Conservation (phyloP, 2,329 filamentous ascomycete species). For the Aspergillus sp. region DNA sequence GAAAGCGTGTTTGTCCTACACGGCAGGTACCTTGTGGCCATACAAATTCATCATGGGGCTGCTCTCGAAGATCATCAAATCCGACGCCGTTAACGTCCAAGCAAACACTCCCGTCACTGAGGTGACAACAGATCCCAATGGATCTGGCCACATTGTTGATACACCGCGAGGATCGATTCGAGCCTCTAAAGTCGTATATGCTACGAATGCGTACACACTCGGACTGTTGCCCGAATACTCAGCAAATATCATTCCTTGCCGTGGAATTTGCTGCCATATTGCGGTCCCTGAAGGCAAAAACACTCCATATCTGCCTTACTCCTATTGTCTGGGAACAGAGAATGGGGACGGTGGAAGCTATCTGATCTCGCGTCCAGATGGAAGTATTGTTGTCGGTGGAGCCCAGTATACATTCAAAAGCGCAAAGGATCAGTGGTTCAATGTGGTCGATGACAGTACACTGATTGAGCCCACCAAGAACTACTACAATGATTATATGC, state of each 20-base stretch:
- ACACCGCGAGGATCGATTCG: constrained; percentile 58
- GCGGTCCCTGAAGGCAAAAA: constrained; percentile 19
- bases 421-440: constrained; percentile 40
- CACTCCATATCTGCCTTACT: constrained; percentile 37
- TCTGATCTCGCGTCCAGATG: constrained; percentile 55
- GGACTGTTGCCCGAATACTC: constrained; percentile 66
- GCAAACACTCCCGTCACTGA: constrained; percentile 45
- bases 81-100: constrained; percentile 48
- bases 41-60: constrained; percentile 78
- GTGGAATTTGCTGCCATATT: constrained; percentile 50
- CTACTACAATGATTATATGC: constrained; percentile 36
- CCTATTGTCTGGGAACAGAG: constrained; percentile 52
- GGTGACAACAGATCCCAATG: constrained; percentile 16
- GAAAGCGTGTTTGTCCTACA: constrained; percentile 32
- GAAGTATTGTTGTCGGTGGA: constrained; percentile 59
- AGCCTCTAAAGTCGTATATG: constrained; percentile 65
- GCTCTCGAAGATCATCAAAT: constrained; percentile 54
- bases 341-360: constrained; percentile 55
- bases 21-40: constrained; percentile 46
- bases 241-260: constrained; percentile 70
- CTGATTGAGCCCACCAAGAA: constrained; percentile 46
- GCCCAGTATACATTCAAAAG: constrained; percentile 44
- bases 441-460: constrained; percentile 41
- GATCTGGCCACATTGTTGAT: constrained; percentile 56
- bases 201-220: constrained; percentile 81